Conservation (phyloP, 1,284 basidiomycete genomes). For the Cystobasidiaceae sp. region DNA sequence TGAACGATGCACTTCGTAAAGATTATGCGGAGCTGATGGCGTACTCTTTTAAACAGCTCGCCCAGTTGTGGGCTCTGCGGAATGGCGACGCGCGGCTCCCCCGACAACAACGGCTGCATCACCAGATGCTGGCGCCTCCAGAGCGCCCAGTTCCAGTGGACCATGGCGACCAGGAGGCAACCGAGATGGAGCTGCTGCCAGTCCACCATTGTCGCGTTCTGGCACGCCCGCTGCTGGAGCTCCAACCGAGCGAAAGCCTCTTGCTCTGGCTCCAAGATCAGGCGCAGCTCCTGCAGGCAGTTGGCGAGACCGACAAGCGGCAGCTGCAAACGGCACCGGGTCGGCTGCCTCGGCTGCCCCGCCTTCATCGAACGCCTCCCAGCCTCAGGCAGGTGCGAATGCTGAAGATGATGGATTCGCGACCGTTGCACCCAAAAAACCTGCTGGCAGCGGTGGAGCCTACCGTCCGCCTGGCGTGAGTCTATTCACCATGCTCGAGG, state of each 20-base stretch:
- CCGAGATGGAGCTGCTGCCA: not conserved
- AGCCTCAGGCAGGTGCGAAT: not conserved
- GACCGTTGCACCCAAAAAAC: constrained; percentile 24
- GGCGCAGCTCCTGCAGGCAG: not conserved
- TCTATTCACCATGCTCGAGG: not conserved
- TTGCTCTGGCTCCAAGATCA: not conserved
- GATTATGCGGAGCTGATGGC: not conserved
- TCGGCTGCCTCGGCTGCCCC: not conserved
- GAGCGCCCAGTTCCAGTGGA: constrained; percentile 13
- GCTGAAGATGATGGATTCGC: constrained; percentile 12
- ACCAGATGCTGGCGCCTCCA: constrained; percentile 13
- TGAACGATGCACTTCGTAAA: not conserved
- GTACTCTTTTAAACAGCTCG: not conserved
- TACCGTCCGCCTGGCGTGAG: constrained; percentile 29
- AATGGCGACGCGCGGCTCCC: constrained; percentile 12
- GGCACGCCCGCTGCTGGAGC: not conserved
- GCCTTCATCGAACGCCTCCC: not conserved
- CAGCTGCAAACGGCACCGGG: not conserved
- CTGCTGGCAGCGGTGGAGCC: constrained; percentile 13
- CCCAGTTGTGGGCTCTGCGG: not conserved
- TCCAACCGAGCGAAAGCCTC: not conserved
- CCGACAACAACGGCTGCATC: constrained; percentile 17
- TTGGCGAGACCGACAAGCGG: constrained; percentile 20
- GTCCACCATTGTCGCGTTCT: constrained; percentile 1
- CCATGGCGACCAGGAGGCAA: constrained; percentile 3